These are phyloP conservation scores for Amylocystis lapponica DNA, from an alignment of 768 basidiomycete species.

Conservation along the genomic window DNA sequence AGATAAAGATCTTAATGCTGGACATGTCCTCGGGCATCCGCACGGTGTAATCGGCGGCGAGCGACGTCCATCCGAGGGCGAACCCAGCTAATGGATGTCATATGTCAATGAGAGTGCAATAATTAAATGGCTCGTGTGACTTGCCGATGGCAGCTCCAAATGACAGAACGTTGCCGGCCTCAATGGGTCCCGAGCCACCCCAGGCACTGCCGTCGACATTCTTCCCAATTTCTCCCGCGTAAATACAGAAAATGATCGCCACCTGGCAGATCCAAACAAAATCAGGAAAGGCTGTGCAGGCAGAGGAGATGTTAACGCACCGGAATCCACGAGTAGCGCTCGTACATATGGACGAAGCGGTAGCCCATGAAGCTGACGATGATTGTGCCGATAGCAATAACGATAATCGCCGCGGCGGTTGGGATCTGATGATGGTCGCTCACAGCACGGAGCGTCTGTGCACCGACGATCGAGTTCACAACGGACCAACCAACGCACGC, in stretches of 20 bases:
- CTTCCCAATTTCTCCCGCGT: constrained; percentile 25
- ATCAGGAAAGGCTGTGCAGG: too few species aligned
- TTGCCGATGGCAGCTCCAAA: constrained; percentile 28
- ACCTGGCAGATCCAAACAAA: constrained; percentile 33
- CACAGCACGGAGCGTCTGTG: constrained; percentile 27
- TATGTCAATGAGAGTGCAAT: too few species aligned
- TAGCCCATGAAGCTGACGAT: constrained; percentile 36
- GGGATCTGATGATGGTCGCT: constrained; percentile 25
- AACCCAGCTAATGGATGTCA: constrained; percentile 22
- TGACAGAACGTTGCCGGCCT: constrained; percentile 31
- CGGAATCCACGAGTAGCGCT: constrained; percentile 27
- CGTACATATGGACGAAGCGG: constrained; percentile 35
- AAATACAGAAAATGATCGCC: constrained; percentile 32
- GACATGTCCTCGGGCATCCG: constrained; percentile 29
- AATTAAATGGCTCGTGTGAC: too few species aligned
- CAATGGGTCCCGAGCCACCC: constrained; percentile 23
- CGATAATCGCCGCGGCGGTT: constrained; percentile 35
- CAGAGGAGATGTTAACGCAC: too few species aligned
- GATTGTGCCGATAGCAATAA: constrained; percentile 37
- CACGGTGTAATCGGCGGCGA: constrained; percentile 39
- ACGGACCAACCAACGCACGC: constrained; percentile 39
- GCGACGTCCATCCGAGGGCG: constrained; percentile 34
- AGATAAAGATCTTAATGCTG: constrained; percentile 30
- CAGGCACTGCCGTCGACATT: constrained; percentile 21
- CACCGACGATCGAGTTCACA: constrained; percentile 30